These are phyloP conservation scores for Solanum clarkiae DNA, from an alignment of 257 asterid genomes.

Conservation along the genomic window DNA sequence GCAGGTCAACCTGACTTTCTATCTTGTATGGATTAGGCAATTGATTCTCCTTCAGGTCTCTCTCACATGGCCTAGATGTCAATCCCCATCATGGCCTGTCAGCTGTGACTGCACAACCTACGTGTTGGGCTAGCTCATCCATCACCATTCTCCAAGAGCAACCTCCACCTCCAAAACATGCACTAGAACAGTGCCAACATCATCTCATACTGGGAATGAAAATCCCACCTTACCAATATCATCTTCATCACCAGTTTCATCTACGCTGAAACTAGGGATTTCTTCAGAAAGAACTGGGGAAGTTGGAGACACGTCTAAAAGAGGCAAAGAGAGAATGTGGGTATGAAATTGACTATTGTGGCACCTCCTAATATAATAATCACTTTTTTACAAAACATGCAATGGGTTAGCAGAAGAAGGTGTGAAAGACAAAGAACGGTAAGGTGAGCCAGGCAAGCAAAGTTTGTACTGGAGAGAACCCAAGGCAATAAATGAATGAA, in stretches of 20 bases:
- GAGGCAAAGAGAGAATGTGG: conserved; percentile 60
- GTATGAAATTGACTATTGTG: conserved; percentile 57
- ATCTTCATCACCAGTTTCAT: conserved; percentile 36
- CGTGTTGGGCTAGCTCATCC: conserved; percentile 50
- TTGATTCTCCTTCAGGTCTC: conserved; percentile 79
- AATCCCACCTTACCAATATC: conserved; percentile 32
- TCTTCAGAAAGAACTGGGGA: conserved; percentile 58
- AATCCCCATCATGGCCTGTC: conserved; percentile 97
- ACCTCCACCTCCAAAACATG: conserved; percentile 91
- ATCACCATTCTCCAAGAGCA: conserved; percentile 89
- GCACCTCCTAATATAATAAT: conserved; percentile 57
- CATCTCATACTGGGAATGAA: conserved; percentile 22
- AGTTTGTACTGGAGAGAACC: conserved; percentile 79
- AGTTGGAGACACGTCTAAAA: conserved; percentile 49
- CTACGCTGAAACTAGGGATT: conserved; percentile 55
- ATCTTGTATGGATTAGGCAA: conserved; percentile 73
- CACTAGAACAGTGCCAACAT: conserved; percentile 74
- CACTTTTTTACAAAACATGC: conserved; percentile 28
- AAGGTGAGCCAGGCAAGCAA: conserved; percentile 49
- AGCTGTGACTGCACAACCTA: conserved; percentile 77
- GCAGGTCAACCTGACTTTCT: conserved; percentile 85
- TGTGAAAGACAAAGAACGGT: conserved; percentile 52
- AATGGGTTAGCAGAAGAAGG: conserved; percentile 38
- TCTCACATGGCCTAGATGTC: conserved; percentile 74
- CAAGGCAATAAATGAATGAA: conserved; percentile 60